Base-by-base conservation (phyloP, 2,329 filamentous ascomycete species). In the Fusarium sp. region DNA sequence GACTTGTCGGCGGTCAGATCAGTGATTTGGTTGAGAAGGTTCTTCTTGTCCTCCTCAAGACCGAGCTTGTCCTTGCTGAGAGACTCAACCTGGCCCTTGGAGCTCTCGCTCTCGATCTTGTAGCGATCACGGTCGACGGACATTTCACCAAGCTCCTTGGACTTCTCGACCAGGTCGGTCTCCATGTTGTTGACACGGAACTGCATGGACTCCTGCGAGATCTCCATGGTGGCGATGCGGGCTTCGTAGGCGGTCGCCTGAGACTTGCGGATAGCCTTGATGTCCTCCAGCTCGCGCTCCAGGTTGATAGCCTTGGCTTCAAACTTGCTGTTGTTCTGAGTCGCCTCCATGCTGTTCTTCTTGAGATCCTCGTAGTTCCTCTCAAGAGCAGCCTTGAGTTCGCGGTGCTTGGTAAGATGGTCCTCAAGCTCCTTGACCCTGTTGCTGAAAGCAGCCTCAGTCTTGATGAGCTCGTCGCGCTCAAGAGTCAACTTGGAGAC, bases 351-450 rank as follows among this genome's bases (percentile, higher is more conserved):
- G 14, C 65, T 67, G 14, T 74, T 67, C 61, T 74, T 74, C 61
- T 75, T 70, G 47, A 77, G 68, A 11, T 64, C 46, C n/a, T 76
- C 75, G 22, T 76, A 77, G 55, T 76, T 71, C 10, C 47, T 60
- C 61, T 76, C 72, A 4, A 77, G 69, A 27, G 70, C 61, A 42
- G 69, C 71, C 60, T 72, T 76, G 29, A 74, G 61, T 51, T 76
- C 75, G 9, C 61, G 57, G 49, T 75, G 71, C 32, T 73, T 73
- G n/a, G 45, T 25, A 6, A 76, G 62, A 10, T 76, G 73, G 11
- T 69, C 72, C 46, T 76, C 74, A 14, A 76, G 63, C 58, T 76
- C 75, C 61, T 74, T 76, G 45, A 76, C 67, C 47, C 74, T 74
- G 52, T 58, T 57, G 45, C 74, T 59, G 13, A 70, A 72, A 25